Evolutionary conservation across 1,284 basidiomycete species (phyloP), one percentile per base, ranked within the genome.

Genomic region (Marasmius sp.): DNA sequence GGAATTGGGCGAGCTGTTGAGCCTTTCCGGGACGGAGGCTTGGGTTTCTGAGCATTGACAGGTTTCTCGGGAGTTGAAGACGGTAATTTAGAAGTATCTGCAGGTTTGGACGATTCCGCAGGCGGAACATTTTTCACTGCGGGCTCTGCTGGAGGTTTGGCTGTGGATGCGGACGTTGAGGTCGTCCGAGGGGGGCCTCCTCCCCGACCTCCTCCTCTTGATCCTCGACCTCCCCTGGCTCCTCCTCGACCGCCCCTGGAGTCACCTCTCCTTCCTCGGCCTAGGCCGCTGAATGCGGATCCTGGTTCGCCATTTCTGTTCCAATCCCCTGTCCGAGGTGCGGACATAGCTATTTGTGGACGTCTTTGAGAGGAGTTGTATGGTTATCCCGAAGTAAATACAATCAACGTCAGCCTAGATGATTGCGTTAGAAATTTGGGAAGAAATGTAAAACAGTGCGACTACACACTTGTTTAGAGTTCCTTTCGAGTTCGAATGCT

Each of bases 241-340:
- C 67, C 66, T 48, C 68, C 63, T 59, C 72, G 67, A 53, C 75
- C 70, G 56, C 74, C 71, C 39, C 79, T 75, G 20, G 80, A 73
- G 47, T 80, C 71, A 43, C 73, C 72, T 22, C 74, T 74, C 56
- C 75, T 72, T 41, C 79, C 76, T 58, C 76, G 69, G 62, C 69
- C 70, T 37, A 75, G 66, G 20, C 77, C 75, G 64, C 65, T 82
- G 67, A 84, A 83, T 36, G 83, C 78, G 38, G 82, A 75, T 10
- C 81, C 81, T 61, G 81, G 72, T 45, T 86, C 86, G 50, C 75
- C 76, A 27, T 72, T 70, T 53, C 77, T 77, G 50, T 71, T 72
- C 85, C 85, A 85, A 57, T 77, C 78, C 59, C 72, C 69, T n/a
- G 57, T 60, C 57, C 77, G 75, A 33, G 68, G 70, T 67, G 38